Base-by-base conservation (phyloP, 805 yeast genomes). In the Suhomyces sp. region DNA sequence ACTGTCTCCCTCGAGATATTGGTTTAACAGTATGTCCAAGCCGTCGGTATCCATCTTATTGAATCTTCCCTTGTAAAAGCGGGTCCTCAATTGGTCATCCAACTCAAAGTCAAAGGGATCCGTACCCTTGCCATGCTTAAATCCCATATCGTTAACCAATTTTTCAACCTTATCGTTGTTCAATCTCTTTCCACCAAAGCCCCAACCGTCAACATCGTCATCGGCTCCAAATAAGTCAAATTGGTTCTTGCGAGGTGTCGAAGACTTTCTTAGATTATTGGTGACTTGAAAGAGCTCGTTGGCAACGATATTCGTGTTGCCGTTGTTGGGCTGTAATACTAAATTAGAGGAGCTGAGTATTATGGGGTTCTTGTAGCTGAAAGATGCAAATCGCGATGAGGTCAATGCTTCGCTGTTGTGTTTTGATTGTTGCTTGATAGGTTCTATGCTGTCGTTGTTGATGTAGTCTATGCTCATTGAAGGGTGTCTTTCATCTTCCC, bases 101-200 rank as follows among this genome's bases (percentile, higher is more conserved):
- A 62, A 32, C 31, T 58, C 66, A 34, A 42, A 58, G 5, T 33
- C 29, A n/a, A n/a, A n/a, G n/a, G n/a, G n/a, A n/a, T n/a, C n/a
- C n/a, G n/a, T n/a, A n/a, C n/a, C n/a, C 52, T 50, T 17, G n/a
- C 29, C 29, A 8, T 26, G 17, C 12, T 17, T 19, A 10, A 26
- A 13, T 11, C 57, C 58, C 35, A 70, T 49, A 34, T 61, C 52
- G 25, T 48, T 42, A 16, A 68, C 53, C 43, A 70, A 52, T 36
- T 63, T 64, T 21, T 60, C 64, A 25, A 68, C 54, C 39, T 68
- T 68, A 42, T 58, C 52, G 35, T 64, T 63, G 27, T 54, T 53
- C 19, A 65, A 47, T 38, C 54, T 33, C 25, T 48, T 45, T 8
- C 46, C 49, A 19, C 47, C 40, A 19, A 50, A 38, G 23, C 27